Evolutionary conservation across 1,139 yeast species (phyloP), one percentile per base, ranked within the genome.

Genomic region (Maudiozyma humilis): DNA sequence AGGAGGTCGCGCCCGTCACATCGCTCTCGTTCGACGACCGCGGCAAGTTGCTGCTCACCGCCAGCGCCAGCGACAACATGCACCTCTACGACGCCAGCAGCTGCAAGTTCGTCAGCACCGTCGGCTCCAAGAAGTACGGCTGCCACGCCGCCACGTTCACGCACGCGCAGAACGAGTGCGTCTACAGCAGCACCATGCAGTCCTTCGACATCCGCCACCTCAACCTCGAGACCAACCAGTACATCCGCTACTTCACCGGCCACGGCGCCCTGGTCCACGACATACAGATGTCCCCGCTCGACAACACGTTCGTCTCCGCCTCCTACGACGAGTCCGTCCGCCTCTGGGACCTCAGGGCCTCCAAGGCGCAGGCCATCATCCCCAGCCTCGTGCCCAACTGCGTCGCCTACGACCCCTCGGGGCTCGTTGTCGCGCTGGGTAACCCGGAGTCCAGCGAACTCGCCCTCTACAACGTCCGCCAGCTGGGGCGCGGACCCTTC

Each of bases 51-150:
- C 70, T 86, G 36, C 68, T 93, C 32, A 76, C 95, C 2, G 73
- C 95, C 0, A 87, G 91, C 2, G 77, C 81, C 10, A 95, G 87
- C 64, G 89, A 86, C 56, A 74, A 86, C 16, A 79, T 91, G 54
- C 95, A 87, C 57, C 66, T 93, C 17, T 91, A 87, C 60, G 95
- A 89, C 63, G 73, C 80, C 23, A 73, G 78, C 40, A 47, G 59
- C 2, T 96, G 96, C 1, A 70, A 74, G 30, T 82, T 78, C 51
- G 52, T 68, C 41, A 79, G 77, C 51, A 79, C 87, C 5, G 73
- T 86, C 4, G 82, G 78, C 51, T 82, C 94, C 19, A 91, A 87
- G 64, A 91, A 91, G 59, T 91, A 91, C 55, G 98, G 99, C 0
- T 87, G 89, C 46, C 88, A 86, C 57, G 66, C 86, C 36, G 96